phyloP scores from a whole-genome alignment of 1,139 yeast genomes.

The Hyphopichia fennica region DNA sequence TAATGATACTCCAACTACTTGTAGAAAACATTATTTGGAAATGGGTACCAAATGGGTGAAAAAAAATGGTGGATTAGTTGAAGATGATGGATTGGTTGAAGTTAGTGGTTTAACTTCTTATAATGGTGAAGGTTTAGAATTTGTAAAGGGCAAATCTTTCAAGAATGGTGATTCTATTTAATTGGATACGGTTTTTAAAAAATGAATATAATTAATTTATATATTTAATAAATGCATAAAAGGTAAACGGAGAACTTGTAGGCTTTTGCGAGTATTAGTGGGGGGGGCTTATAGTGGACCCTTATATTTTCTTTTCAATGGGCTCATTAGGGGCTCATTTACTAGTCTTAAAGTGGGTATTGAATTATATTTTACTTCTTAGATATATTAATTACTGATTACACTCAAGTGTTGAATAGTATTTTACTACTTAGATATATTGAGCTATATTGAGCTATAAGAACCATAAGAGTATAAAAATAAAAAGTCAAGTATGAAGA shows the following conservation, averaged over 20 bases:
- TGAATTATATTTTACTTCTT: too few relatives aligned
- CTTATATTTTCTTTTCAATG: too few relatives aligned
- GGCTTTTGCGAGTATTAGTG: not conserved
- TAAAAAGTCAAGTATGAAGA: too few relatives aligned
- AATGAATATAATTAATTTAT: not conserved
- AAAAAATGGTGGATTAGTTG: slow-evolving; percentile 65
- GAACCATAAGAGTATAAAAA: too few relatives aligned
- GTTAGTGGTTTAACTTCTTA: slow-evolving; percentile 75
- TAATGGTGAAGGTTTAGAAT: slow-evolving; percentile 78
- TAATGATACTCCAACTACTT: slow-evolving; percentile 84
- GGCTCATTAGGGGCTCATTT: too few relatives aligned
- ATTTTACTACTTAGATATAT: too few relatives aligned
- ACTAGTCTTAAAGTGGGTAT: too few relatives aligned
- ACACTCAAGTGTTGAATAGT: too few relatives aligned
- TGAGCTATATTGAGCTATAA: too few relatives aligned
- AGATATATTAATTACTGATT: too few relatives aligned
- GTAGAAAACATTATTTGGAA: slow-evolving; percentile 62
- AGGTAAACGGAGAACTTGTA: not conserved
- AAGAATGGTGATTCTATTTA: slow-evolving; percentile 42
- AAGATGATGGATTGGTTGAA: slow-evolving; percentile 62
- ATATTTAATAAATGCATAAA: not conserved
- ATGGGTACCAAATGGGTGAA: slow-evolving; percentile 79
- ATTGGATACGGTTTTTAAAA: not conserved
- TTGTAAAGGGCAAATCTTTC: slow-evolving; percentile 53
- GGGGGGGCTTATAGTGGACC: too few relatives aligned